Conservation (phyloP, 2,329 filamentous ascomycete genomes). For the Talaromyces amestolkiae region DNA sequence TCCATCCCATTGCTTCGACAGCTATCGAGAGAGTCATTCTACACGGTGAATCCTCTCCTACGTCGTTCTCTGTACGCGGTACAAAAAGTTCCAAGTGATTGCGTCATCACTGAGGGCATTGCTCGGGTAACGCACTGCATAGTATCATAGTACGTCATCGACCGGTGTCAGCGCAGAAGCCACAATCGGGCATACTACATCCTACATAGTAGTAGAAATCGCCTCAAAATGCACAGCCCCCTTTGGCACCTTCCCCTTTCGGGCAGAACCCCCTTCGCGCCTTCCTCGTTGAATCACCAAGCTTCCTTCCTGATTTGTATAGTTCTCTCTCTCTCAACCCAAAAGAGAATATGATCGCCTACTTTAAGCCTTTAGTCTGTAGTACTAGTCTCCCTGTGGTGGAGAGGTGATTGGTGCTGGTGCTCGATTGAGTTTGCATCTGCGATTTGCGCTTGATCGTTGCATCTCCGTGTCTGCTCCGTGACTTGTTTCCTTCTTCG, state of each 20-base stretch:
- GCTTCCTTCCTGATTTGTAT: neutral
- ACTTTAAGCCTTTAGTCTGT: neutral
- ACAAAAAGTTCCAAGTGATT: neutral
- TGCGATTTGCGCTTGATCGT: neutral
- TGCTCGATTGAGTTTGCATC: conserved; percentile 8
- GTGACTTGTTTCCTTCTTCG: neutral
- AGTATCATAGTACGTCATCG: neutral
- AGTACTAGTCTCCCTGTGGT: neutral
- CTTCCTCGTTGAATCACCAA: neutral
- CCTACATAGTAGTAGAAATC: no score
- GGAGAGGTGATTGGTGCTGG: neutral
- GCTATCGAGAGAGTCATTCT: neutral
- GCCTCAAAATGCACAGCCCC: no score
- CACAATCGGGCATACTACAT: neutral
- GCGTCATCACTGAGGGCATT: neutral
- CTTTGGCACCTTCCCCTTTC: neutral
- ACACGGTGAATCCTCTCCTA: neutral
- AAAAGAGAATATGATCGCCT: neutral
- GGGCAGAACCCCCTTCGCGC: neutral
- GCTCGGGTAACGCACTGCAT: neutral
- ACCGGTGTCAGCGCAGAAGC: neutral
- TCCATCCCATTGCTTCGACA: neutral
- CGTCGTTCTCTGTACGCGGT: no score
- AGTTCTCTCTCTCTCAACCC: neutral
- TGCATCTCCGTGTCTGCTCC: neutral